Conservation (phyloP, 257 asterid species). For the Hygrophila difformis region DNA sequence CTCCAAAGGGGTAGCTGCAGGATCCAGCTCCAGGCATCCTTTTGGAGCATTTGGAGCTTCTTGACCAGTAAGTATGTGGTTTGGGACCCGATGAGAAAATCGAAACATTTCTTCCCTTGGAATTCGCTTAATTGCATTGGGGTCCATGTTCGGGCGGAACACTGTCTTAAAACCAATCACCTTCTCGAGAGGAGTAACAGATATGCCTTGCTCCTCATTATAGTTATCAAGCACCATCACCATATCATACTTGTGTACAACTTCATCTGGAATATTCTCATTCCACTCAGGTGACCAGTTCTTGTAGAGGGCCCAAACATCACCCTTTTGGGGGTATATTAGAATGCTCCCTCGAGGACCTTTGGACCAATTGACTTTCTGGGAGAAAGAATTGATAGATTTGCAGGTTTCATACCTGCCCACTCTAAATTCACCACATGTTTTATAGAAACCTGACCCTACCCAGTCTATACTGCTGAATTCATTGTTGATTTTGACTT, state of each 20-base stretch:
- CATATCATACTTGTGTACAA: constrained; percentile 65
- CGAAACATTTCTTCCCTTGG: constrained; percentile 69
- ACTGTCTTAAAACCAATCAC: constrained; percentile 62
- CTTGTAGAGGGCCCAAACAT: constrained; percentile 72
- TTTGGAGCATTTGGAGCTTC: constrained; percentile 53
- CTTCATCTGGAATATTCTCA: constrained; percentile 44
- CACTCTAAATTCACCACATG: constrained; percentile 73
- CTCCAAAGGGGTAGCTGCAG: constrained; percentile 75
- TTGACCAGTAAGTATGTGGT: constrained; percentile 41
- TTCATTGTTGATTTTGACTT: constrained; percentile 60
- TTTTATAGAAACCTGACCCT: constrained; percentile 62
- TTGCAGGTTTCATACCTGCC: constrained; percentile 42
- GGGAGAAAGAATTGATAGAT: constrained; percentile 65
- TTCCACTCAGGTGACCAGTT: constrained; percentile 75
- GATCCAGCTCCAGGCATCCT: constrained; percentile 76
- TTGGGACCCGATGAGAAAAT: constrained; percentile 73
- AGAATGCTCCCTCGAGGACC: constrained; percentile 46
- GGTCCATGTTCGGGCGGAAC: constrained; percentile 42
- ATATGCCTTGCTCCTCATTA: constrained; percentile 40
- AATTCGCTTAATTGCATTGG: constrained; percentile 29
- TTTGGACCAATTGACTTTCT: constrained; percentile 51
- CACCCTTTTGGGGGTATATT: constrained; percentile 56
- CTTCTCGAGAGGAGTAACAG: constrained; percentile 60
- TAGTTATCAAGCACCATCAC: constrained; percentile 49
- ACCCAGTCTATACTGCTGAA: constrained; percentile 62